These are phyloP conservation scores for Podaxis rugospora DNA, from an alignment of 768 basidiomycete genomes.

Conservation along the genomic window DNA sequence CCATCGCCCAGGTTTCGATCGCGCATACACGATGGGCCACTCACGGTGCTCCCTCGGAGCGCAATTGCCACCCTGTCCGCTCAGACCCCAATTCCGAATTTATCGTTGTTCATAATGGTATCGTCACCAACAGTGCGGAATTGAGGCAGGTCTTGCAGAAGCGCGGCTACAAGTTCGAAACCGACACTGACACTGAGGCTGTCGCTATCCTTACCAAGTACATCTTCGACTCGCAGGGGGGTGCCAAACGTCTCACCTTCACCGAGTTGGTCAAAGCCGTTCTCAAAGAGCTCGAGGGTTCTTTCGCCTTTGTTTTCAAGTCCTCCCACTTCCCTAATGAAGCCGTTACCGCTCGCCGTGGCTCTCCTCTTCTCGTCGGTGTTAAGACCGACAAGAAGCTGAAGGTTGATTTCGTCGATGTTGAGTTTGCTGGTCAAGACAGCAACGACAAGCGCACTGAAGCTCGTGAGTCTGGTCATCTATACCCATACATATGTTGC, in stretches of 20 bases:
- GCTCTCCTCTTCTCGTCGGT: conserved; percentile 93
- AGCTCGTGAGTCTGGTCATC: conserved; percentile 28
- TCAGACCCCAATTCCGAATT: conserved; percentile 82
- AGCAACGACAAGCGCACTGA: conserved; percentile 36
- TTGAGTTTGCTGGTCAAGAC: conserved; percentile 84
- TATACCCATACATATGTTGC: not conserved
- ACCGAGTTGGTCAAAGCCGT: conserved; percentile 93
- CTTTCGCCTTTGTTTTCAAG: conserved; percentile 99
- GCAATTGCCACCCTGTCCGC: conserved; percentile 94
- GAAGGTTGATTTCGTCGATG: conserved; percentile 99
- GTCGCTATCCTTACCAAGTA: conserved; percentile 96
- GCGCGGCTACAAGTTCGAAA: conserved; percentile 89
- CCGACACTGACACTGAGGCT: conserved; percentile 97
- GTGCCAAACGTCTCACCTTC: conserved; percentile 76
- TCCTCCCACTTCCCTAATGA: conserved; percentile 94
- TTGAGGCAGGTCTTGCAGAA: conserved; percentile 92
- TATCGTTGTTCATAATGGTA: conserved; percentile 96
- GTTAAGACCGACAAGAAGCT: conserved; percentile 99
- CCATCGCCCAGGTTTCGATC: conserved; percentile 88
- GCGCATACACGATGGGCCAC: conserved; percentile 99
- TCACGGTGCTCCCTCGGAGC: conserved; percentile 82
- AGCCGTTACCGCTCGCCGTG: conserved; percentile 92
- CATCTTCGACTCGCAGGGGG: conserved; percentile 81
- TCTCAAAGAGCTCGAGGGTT: conserved; percentile 96
- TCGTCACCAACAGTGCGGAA: conserved; percentile 91